A percentile compares a stretch with the other conserved stretches of the same genome.
Evolutionary conservation across 78 protist species (phyloP).

Genomic region (Pelomyxa schiedti): DNA sequence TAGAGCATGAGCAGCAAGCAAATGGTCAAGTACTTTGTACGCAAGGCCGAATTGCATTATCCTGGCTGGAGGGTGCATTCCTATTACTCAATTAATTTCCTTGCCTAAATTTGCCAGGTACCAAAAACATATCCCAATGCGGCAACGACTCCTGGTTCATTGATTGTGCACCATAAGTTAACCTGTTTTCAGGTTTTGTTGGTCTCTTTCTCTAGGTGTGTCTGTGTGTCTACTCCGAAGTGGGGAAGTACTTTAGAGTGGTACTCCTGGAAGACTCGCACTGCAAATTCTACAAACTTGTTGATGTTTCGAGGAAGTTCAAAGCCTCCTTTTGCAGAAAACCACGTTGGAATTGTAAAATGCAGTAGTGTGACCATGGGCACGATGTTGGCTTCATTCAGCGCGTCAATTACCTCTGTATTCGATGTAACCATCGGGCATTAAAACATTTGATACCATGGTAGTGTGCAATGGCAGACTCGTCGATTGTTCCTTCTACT

Average conservation of each 20-base stretch:
- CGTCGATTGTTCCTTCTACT: neutral
- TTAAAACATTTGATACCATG: no score
- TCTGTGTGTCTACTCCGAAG: no score
- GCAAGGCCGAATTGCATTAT: neutral
- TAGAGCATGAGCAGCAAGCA: neutral
- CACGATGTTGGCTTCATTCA: neutral
- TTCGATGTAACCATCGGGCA: no score
- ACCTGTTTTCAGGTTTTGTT: neutral
- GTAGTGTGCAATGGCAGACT: neutral
- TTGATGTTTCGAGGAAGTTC: neutral
- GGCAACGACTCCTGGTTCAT: neutral
- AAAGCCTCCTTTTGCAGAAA: neutral
- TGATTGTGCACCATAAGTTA: neutral
- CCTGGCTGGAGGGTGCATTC: neutral
- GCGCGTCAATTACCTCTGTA: neutral
- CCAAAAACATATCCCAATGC: neutral
- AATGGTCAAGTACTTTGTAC: neutral
- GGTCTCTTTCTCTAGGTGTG: no score
- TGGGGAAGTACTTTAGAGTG: no score
- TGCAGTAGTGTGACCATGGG: neutral
- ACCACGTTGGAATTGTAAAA: neutral
- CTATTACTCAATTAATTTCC: no score
- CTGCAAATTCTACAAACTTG: neutral
- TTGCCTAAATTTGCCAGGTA: no score
- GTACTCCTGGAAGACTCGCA: neutral